Evolutionary conservation across 805 yeast genomes (phyloP).

Genomic region (Suhomyces tanzawaensis): DNA sequence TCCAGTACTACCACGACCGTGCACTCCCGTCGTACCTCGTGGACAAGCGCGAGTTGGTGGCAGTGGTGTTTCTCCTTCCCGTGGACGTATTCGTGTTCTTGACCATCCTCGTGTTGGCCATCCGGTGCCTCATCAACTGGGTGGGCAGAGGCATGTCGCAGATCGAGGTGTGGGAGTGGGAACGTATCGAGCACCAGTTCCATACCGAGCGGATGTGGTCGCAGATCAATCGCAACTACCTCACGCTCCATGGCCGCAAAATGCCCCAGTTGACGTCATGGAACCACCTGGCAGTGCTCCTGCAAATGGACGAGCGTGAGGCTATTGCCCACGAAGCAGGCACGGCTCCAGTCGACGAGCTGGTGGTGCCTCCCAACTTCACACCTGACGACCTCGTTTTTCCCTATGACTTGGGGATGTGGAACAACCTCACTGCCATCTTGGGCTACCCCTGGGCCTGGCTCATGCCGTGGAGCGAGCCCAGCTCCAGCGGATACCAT

Average conservation of each 20-base stretch:
- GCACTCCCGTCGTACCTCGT: slow-evolving; percentile 57
- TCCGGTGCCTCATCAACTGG: slow-evolving; percentile 60
- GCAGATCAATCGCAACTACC: slow-evolving; percentile 45
- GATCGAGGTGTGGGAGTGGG: slow-evolving; percentile 90
- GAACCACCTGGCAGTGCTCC: slow-evolving; percentile 27
- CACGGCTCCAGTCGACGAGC: background rate
- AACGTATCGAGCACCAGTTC: slow-evolving; percentile 69
- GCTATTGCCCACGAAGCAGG: slow-evolving; percentile 1
- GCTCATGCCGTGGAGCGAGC: slow-evolving; percentile 69
- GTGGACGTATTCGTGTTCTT: slow-evolving; percentile 57
- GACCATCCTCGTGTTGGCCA: slow-evolving; percentile 55
- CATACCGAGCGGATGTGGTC: slow-evolving; percentile 54
- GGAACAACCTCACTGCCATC: slow-evolving; percentile 48
- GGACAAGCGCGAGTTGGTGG: slow-evolving; percentile 49
- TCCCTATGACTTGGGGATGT: slow-evolving; percentile 76
- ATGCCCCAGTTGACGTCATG: slow-evolving; percentile 50
- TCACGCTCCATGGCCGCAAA: slow-evolving; percentile 34
- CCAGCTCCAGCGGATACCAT: slow-evolving; percentile 53
- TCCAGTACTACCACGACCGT: slow-evolving; percentile 46
- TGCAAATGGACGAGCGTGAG: slow-evolving; percentile 12
- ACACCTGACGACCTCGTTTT: slow-evolving; percentile 68
- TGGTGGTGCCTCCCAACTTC: slow-evolving; percentile 34
- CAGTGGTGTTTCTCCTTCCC: slow-evolving; percentile 55
- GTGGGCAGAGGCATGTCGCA: slow-evolving; percentile 72
- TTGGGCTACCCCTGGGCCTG: slow-evolving; percentile 67